phyloP scores from a whole-genome alignment of 2,329 filamentous ascomycete species.

The Aspergillus pseudonomiae region DNA sequence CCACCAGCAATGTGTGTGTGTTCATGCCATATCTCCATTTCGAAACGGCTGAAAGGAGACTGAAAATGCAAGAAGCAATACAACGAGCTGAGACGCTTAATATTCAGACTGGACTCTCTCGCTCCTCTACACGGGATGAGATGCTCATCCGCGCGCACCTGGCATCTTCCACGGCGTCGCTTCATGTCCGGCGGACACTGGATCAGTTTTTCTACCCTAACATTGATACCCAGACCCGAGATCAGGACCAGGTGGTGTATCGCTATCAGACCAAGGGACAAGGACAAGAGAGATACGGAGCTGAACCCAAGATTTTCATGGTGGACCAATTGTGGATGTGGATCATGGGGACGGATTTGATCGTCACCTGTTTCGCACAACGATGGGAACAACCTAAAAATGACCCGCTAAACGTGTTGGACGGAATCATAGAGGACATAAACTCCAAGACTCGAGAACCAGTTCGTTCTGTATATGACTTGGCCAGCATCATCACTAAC shows the following conservation, averaged over 20 bases:
- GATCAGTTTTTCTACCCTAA: constrained; percentile 70
- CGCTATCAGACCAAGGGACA: constrained; percentile 55
- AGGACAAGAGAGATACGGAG: constrained; percentile 32
- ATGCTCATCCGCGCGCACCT: constrained; percentile 43
- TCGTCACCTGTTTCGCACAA: constrained; percentile 52
- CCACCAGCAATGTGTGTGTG: constrained; percentile 34
- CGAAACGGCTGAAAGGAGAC: constrained; percentile 59
- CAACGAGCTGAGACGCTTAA: constrained; percentile 35
- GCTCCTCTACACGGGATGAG: constrained; percentile 35
- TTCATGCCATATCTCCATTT: constrained; percentile 70
- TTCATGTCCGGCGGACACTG: constrained; percentile 63
- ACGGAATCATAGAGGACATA: constrained; percentile 64
- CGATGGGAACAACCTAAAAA: constrained; percentile 59
- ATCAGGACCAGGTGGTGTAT: constrained; percentile 67
- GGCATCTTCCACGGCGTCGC: constrained; percentile 38
- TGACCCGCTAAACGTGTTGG: constrained; percentile 65
- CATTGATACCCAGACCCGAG: constrained; percentile 59
- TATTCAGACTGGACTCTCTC: constrained; percentile 30
- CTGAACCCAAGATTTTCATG: constrained; percentile 65
- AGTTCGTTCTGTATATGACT: constrained; percentile 63
- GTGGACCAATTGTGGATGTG: constrained; percentile 72
- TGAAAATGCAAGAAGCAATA: constrained; percentile 61
- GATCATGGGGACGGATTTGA: constrained; percentile 60
- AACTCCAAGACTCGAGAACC: constrained; percentile 65
- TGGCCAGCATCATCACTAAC: constrained; percentile 64